Evolutionary conservation across 2,329 filamentous ascomycete species (phyloP).

Genomic region (Thelonectria blattea): DNA sequence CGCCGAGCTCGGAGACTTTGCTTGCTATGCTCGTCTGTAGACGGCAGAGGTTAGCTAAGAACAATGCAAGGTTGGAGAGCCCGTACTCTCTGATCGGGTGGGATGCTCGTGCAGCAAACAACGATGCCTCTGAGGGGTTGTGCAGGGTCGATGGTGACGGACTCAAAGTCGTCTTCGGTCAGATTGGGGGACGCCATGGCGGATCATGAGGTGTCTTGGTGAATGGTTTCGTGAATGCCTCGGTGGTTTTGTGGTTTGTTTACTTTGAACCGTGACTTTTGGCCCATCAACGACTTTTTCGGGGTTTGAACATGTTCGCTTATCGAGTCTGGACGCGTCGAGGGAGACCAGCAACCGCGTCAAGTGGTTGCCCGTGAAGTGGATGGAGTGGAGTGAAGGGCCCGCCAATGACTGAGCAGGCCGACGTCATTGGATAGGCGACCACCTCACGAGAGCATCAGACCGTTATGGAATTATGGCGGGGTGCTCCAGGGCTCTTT

Average conservation of each 20-base stretch:
- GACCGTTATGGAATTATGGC: not conserved
- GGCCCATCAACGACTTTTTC: not conserved
- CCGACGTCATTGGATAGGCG: not conserved
- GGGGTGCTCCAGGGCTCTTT: not conserved
- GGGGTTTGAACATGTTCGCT: not conserved
- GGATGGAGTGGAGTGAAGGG: not conserved
- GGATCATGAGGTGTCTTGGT: conserved; percentile 7
- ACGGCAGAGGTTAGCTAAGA: conserved; percentile 6
- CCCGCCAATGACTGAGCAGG: not conserved
- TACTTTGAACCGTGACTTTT: not conserved
- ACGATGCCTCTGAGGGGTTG: conserved; percentile 74
- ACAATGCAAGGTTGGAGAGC: conserved; percentile 13
- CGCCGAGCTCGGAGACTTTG: conserved; percentile 81
- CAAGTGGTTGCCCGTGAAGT: not conserved
- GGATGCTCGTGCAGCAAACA: conserved; percentile 87
- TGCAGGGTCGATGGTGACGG: conserved; percentile 58
- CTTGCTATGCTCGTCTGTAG: conserved; percentile 61
- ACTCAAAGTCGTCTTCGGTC: conserved; percentile 37
- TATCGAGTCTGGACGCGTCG: conserved; percentile 4
- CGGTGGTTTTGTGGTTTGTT: not conserved
- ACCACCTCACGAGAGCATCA: not conserved
- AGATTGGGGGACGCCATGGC: conserved; percentile 40
- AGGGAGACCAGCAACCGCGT: not conserved
- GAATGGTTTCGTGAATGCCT: conserved; percentile 17
- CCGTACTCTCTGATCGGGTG: conserved; percentile 77